Conservation (phyloP, 2,329 filamentous ascomycete genomes). For the Cyanodermella asteris region DNA sequence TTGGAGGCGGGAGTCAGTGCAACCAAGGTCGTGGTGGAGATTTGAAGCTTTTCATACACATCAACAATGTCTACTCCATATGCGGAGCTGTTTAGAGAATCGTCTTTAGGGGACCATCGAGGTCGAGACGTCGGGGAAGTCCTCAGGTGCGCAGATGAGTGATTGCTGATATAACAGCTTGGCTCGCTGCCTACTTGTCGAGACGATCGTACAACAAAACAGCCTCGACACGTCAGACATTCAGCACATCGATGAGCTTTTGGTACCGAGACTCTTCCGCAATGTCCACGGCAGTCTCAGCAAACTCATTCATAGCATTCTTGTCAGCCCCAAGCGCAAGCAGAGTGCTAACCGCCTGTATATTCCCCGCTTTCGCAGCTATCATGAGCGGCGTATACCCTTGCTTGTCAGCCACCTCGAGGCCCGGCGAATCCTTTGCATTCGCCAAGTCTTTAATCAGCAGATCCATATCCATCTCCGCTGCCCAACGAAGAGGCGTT, state of each 20-base stretch:
- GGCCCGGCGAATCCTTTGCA: not conserved
- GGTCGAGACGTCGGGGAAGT: not conserved
- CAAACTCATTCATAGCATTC: slow-evolving; percentile 1
- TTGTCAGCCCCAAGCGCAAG: slow-evolving; percentile 1
- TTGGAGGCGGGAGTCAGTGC: slow-evolving; percentile 11
- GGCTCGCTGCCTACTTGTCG: not conserved
- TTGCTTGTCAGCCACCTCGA: slow-evolving; percentile 1
- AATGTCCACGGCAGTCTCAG: slow-evolving; percentile 3
- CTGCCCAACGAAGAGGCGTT: not conserved
- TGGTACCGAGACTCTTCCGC: slow-evolving; percentile 1
- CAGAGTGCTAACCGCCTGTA: not conserved
- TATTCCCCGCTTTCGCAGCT: slow-evolving; percentile 1
- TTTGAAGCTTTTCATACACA: no score
- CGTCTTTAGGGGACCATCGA: not conserved
- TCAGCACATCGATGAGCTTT: no score
- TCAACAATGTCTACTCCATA: no score
- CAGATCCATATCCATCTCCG: slow-evolving; percentile 1
- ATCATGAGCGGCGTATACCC: slow-evolving; percentile 1
- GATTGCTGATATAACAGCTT: not conserved
- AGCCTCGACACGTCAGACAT: no score
- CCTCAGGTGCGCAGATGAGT: not conserved
- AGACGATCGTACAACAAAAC: not conserved
- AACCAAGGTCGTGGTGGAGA: slow-evolving; percentile 12
- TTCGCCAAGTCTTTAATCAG: slow-evolving; percentile 1
- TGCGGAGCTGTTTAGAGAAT: no score